Percentiles rank a stretch among this genome's conserved stretches.
These are phyloP conservation scores for Mortierella antarctica DNA, from an alignment of 192 early-diverging fungal genomes.

Conservation along the genomic window DNA sequence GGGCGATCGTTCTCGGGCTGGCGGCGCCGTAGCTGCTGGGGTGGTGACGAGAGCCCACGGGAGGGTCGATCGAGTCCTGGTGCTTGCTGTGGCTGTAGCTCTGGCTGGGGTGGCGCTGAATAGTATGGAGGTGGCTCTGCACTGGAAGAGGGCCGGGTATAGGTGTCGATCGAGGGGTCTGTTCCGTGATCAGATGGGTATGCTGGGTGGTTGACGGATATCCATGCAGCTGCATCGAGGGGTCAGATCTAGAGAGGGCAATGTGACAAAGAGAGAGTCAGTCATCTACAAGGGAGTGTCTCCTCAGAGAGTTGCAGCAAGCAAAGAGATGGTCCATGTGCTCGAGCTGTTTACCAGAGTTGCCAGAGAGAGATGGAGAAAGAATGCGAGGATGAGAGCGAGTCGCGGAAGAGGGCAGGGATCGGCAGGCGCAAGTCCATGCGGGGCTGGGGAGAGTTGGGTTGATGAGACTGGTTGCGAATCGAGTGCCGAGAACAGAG, in stretches of 20 bases:
- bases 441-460: no score
- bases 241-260: slow-evolving; percentile 1
- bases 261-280: neutral
- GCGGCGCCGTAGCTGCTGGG: neutral
- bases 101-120: neutral
- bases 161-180: slow-evolving; percentile 24
- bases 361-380: neutral
- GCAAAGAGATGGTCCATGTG: neutral
- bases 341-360: neutral
- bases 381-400: no score
- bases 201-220: neutral
- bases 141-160: slow-evolving; percentile 18
- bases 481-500: neutral
- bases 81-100: neutral
- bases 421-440: no score
- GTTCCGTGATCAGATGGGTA: slow-evolving; percentile 7
- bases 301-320: neutral
- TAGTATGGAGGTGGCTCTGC: neutral
- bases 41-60: neutral
- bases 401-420: no score
- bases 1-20: neutral
- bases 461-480: neutral
- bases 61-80: neutral
- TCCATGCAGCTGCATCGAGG: slow-evolving; percentile 23
- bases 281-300: neutral